Percentiles rank a stretch among this genome's conserved stretches.
phyloP scores from a whole-genome alignment of 345 rosid species.

The Camelina sativa region DNA sequence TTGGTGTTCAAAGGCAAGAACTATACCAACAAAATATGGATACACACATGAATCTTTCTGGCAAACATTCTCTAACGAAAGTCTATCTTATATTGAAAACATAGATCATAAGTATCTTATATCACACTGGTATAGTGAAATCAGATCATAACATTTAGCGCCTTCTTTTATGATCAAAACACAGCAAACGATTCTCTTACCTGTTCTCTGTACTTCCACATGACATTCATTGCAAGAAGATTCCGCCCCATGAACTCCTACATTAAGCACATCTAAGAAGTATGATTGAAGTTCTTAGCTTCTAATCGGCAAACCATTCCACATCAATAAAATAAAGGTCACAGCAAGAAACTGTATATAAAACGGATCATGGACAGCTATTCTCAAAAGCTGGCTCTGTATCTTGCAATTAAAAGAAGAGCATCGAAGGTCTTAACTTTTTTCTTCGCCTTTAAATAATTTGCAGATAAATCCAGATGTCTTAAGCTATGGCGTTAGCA shows the following conservation, averaged over 20 bases:
- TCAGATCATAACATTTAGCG: not conserved
- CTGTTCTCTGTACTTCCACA: slow-evolving; percentile 99
- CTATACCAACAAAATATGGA: not conserved
- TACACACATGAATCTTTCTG: not conserved
- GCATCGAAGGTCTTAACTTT: not conserved
- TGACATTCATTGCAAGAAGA: slow-evolving; percentile 94
- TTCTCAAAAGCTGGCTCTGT: not conserved
- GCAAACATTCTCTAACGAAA: slow-evolving; percentile 16
- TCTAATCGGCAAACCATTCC: slow-evolving; percentile 9
- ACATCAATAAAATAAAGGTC: not conserved
- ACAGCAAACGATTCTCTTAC: slow-evolving; percentile 46
- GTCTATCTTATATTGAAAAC: not conserved
- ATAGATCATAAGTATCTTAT: not conserved
- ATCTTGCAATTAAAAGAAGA: slow-evolving; percentile 9
- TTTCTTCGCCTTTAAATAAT: not conserved
- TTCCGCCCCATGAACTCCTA: slow-evolving; percentile 98
- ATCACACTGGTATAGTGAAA: not conserved
- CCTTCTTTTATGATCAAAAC: not conserved
- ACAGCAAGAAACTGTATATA: slow-evolving; percentile 13
- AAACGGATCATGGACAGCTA: not conserved
- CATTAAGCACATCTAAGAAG: slow-evolving; percentile 42
- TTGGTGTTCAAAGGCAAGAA: slow-evolving; percentile 7
- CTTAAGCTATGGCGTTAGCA: slow-evolving; percentile 15
- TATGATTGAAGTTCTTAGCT: slow-evolving; percentile 19
- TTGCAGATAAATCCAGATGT: slow-evolving; percentile 3